Conservation (phyloP, 139 green algal genomes). For the Edaphochlamys debaryana region DNA sequence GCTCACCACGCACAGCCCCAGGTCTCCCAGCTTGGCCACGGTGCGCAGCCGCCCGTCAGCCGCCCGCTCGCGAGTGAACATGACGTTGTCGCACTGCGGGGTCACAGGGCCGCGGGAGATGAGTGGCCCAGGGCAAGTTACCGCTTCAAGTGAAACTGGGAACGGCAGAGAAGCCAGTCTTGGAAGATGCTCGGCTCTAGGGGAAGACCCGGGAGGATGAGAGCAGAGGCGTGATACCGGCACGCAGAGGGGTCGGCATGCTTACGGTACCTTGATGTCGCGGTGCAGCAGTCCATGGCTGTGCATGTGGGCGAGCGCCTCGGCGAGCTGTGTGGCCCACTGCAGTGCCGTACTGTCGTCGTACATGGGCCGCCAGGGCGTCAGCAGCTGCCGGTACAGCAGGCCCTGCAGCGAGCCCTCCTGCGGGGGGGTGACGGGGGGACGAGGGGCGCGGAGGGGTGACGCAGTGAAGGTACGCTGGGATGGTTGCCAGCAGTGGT, state of each 20-base stretch:
- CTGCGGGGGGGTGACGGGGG: background rate
- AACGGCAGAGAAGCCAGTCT: too few relatives aligned
- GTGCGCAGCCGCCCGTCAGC: background rate
- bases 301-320: constrained; percentile 17
- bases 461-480: too few relatives aligned
- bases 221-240: too few relatives aligned
- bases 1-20: constrained; percentile 11
- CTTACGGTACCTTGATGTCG: background rate
- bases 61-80: too few relatives aligned
- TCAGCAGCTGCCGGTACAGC: background rate
- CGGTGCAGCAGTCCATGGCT: background rate
- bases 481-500: too few relatives aligned
- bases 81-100: too few relatives aligned
- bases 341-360: background rate
- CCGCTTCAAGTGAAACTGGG: too few relatives aligned
- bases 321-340: background rate
- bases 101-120: too few relatives aligned
- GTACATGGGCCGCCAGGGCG: constrained; percentile 3
- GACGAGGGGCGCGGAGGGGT: background rate
- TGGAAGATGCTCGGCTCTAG: too few relatives aligned
- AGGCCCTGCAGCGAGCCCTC: background rate
- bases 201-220: too few relatives aligned
- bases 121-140: too few relatives aligned
- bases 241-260: too few relatives aligned
- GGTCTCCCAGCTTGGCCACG: background rate